Evolutionary conservation across 495 filamentous ascomycete genomes (phyloP), one percentile per base, ranked within the genome.

Genomic region (Penicillium goetzii): DNA sequence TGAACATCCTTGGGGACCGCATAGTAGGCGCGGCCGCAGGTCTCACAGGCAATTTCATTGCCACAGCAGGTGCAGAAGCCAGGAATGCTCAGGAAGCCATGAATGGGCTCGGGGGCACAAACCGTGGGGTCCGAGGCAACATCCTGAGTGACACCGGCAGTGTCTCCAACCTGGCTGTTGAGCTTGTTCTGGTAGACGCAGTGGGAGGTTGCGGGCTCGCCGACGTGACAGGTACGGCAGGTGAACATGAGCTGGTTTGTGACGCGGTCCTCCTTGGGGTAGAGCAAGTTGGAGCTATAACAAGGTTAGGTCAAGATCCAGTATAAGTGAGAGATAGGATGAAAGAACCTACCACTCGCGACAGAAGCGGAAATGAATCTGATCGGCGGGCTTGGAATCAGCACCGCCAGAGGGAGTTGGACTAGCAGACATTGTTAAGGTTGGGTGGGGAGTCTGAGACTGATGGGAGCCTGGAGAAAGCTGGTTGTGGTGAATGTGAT

Each of bases 61-160:
- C 84, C 85, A 66, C 85, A 88, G 41, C 72, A 66, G n/a, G 76
- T 76, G 64, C 83, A 88, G 61, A 84, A 76, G 76, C 74, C 73
- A 66, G 78, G 34, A n/a, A 67, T 15, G 51, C 4, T 60, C 14
- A 52, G 32, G 34, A 58, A 55, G 36, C 25, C 17, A 15, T 23
- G 30, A 26, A 36, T 14, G 26, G 43, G 25, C 21, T 47, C 57
- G 14, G 67, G 73, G 69, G 76, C 67, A 96, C 93, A 82, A 86
- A 98, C 93, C 87, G 96, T 99, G 76, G 95, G 95, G 84, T 99
- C 95, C 66, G 88, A 90, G 74, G 86, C 92, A 60, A 99, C 93
- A 78, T 99, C 95, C 77, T 96, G 91, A 43, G 93, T 97, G 60
- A 98, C 94, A 76, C 95, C 95, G 55, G 96, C 94, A 53, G 95